Conservation (phyloP, 2,329 filamentous ascomycete species). For the Fusarium avenaceum region DNA sequence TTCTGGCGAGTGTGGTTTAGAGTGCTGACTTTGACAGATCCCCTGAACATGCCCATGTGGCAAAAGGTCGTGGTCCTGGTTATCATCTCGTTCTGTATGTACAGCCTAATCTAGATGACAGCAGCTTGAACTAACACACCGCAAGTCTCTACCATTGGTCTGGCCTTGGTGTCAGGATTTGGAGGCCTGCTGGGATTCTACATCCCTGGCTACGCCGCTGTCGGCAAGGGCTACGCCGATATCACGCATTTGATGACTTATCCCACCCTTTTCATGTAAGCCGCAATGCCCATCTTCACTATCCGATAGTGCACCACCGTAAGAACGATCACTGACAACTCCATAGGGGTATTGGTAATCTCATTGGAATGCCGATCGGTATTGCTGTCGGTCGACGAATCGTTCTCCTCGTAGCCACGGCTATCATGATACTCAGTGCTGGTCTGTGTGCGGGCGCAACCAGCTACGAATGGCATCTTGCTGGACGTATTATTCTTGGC, state of each 20-base stretch:
- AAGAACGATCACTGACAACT: neutral
- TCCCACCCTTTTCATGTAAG: conserved; percentile 26
- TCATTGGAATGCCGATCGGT: conserved; percentile 43
- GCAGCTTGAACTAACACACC: neutral
- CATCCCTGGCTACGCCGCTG: conserved; percentile 17
- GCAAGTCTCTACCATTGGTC: conserved; percentile 22
- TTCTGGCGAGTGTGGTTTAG: neutral
- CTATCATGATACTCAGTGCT: conserved; percentile 40
- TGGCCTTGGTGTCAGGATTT: conserved; percentile 22
- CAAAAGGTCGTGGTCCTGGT: conserved; percentile 39
- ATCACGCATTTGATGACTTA: conserved; percentile 29
- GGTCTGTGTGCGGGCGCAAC: conserved; percentile 35
- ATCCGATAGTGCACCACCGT: neutral
- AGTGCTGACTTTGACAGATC: conserved; percentile 30
- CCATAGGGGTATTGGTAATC: conserved; percentile 38
- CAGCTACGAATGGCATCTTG: conserved; percentile 45
- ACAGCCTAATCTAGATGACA: rapidly evolving
- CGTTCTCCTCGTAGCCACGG: conserved; percentile 40
- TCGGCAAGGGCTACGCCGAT: conserved; percentile 22
- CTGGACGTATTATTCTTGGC: conserved; percentile 31
- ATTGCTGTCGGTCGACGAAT: conserved; percentile 42
- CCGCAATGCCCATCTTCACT: neutral
- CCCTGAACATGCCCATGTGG: conserved; percentile 45
- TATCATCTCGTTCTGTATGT: conserved; percentile 39
- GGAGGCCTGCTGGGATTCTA: conserved; percentile 26